phyloP scores from a whole-genome alignment of 208 protist genomes.

The Trypanosoma theileri region DNA sequence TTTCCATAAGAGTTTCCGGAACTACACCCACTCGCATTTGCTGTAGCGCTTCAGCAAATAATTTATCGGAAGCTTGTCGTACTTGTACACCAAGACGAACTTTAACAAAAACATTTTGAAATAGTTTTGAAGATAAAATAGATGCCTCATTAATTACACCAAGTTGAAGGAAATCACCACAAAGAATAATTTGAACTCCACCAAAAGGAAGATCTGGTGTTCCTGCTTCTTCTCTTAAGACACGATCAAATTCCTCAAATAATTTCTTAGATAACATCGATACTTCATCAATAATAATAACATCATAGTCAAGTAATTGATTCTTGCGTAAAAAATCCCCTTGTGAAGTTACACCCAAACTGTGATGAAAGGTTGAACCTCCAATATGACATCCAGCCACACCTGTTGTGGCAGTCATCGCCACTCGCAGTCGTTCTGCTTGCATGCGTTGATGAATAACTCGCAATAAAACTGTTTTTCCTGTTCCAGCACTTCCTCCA shows the following conservation, averaged over 20 bases:
- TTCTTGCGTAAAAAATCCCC: constrained; percentile 81
- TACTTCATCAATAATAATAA: constrained; percentile 93
- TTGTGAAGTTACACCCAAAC: constrained; percentile 68
- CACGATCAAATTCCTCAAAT: constrained; percentile 88
- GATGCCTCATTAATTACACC: constrained; percentile 84
- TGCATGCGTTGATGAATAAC: constrained; percentile 68
- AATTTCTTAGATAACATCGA: constrained; percentile 86
- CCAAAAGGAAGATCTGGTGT: constrained; percentile 89
- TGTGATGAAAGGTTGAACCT: constrained; percentile 91
- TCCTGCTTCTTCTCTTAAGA: constrained; percentile 77
- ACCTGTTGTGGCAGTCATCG: constrained; percentile 89
- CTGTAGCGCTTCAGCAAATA: constrained; percentile 74
- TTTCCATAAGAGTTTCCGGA: constrained; percentile 51
- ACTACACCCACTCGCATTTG: constrained; percentile 75
- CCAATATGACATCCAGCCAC: constrained; percentile 90
- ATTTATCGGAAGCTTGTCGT: constrained; percentile 53
- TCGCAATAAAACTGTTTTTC: constrained; percentile 87
- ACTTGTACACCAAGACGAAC: constrained; percentile 76
- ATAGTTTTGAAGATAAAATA: constrained; percentile 66
- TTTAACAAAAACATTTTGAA: constrained; percentile 77
- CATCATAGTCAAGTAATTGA: constrained; percentile 79
- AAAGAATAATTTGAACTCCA: constrained; percentile 92
- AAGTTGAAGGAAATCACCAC: constrained; percentile 93
- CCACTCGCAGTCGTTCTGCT: constrained; percentile 75
- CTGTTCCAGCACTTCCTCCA: constrained; percentile 87